Conservation (phyloP, 2,329 filamentous ascomycete genomes). For the Aspergillus brasiliensis region DNA sequence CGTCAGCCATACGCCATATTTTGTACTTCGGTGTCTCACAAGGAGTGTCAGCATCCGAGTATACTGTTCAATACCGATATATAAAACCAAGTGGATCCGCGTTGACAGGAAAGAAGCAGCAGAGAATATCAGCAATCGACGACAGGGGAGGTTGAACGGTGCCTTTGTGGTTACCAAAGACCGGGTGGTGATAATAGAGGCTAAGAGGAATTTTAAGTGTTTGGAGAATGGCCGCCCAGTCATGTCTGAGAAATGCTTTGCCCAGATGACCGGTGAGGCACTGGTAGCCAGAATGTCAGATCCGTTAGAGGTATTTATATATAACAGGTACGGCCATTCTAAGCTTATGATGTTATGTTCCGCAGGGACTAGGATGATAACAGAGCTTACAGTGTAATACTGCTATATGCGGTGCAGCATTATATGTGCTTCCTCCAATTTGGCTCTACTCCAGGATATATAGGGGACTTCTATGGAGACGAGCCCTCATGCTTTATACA, state of each 20-base stretch:
- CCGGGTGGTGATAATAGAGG: conserved; percentile 18
- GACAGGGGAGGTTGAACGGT: background rate
- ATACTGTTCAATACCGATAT: no score
- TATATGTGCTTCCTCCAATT: conserved; percentile 23
- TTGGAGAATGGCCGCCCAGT: conserved; percentile 16
- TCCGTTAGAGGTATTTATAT: no score
- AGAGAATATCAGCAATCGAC: background rate
- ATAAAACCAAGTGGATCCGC: no score
- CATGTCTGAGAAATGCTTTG: conserved; percentile 17
- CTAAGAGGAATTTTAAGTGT: conserved; percentile 18
- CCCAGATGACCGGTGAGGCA: conserved; percentile 20
- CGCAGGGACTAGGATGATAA: no score
- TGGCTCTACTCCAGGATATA: conserved; percentile 13
- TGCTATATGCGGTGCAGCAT: conserved; percentile 20
- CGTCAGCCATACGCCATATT: background rate
- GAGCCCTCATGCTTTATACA: background rate
- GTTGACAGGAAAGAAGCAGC: no score
- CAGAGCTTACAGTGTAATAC: conserved; percentile 12
- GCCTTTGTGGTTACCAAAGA: conserved; percentile 8
- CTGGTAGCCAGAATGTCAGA: conserved; percentile 13
- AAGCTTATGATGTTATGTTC: no score
- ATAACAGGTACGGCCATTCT: no score
- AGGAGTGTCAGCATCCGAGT: no score
- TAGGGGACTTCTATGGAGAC: conserved; percentile 13
- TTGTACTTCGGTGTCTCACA: background rate